Percentiles rank a stretch among this genome's conserved stretches.
These are phyloP conservation scores for Tetrapisispora namnaoensis DNA, from an alignment of 805 yeast species.

Conservation along the genomic window DNA sequence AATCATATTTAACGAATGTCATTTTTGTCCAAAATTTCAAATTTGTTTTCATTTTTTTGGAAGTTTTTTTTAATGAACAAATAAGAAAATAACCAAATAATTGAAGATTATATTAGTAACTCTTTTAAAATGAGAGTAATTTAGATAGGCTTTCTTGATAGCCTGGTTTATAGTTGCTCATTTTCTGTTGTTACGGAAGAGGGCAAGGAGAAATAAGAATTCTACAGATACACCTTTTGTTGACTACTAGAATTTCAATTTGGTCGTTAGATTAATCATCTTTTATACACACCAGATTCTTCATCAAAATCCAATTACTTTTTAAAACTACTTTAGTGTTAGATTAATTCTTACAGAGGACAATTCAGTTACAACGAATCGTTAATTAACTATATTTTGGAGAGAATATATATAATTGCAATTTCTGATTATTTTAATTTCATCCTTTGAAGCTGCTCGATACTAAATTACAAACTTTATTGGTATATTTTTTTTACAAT, in stretches of 20 bases:
- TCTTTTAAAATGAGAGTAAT: background rate
- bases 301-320: background rate
- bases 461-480: background rate
- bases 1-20: background rate
- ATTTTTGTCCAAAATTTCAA: background rate
- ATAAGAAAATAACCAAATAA: background rate
- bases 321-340: constrained; percentile 1
- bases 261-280: background rate
- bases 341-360: background rate
- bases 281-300: background rate
- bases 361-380: background rate
- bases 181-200: background rate
- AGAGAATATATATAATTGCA: background rate
- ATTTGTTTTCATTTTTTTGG: background rate
- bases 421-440: background rate
- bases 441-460: background rate
- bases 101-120: background rate
- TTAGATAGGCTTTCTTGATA: no score
- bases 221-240: background rate
- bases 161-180: background rate
- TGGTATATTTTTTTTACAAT: background rate
- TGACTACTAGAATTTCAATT: background rate
- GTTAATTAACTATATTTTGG: background rate
- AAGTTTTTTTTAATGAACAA: constrained; percentile 1
- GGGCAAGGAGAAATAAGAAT: background rate